phyloP scores from a whole-genome alignment of 208 protist species.

The Trypanosoma platydactyli region DNA sequence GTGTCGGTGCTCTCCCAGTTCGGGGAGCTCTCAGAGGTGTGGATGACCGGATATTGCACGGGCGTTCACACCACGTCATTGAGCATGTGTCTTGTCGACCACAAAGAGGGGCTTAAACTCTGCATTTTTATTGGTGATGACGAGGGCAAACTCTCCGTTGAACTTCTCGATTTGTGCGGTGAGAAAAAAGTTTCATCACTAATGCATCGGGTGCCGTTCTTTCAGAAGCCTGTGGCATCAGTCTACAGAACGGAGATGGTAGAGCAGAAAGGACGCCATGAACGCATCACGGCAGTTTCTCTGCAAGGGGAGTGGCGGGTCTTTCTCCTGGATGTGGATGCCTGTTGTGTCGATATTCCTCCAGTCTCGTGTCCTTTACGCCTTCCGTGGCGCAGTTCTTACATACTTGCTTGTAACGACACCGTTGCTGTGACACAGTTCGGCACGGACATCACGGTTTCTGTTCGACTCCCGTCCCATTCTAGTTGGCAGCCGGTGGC shows the following conservation, averaged over 20 bases:
- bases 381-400: conserved; percentile 50
- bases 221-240: conserved; percentile 10
- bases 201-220: conserved; percentile 4
- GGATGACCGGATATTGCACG: neutral
- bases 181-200: neutral
- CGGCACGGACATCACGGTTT: conserved; percentile 54
- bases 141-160: conserved; percentile 3
- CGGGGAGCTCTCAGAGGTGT: neutral
- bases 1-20: neutral
- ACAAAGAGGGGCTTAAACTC: neutral
- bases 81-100: neutral
- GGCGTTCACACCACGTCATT: conserved; percentile 18
- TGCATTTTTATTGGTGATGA: conserved; percentile 22
- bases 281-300: conserved; percentile 17
- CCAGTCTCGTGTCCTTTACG: conserved; percentile 33
- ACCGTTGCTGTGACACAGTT: conserved; percentile 40
- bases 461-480: conserved; percentile 17
- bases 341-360: neutral
- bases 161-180: neutral
- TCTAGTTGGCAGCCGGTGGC: conserved; percentile 45
- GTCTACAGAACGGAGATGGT: neutral
- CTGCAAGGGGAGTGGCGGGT: conserved; percentile 17
- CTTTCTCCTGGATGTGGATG: neutral
- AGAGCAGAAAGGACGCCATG: neutral
- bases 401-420: conserved; percentile 36